phyloP scores from a whole-genome alignment of 495 filamentous ascomycete species.

The Rusavskia elegans region DNA sequence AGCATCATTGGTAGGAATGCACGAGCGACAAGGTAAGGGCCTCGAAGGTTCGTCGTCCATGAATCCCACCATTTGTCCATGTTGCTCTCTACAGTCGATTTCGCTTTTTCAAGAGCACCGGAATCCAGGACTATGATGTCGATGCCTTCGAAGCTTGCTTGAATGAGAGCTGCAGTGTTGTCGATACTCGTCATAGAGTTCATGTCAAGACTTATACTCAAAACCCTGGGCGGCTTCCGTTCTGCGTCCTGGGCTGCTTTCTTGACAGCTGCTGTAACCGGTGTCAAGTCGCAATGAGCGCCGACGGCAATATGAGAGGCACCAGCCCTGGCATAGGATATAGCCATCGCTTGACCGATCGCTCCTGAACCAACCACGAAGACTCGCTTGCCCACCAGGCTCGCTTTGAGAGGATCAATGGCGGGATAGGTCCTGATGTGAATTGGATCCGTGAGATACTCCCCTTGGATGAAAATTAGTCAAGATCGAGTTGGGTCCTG shows the following conservation, averaged over 20 bases:
- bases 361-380: conserved; percentile 30
- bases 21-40: conserved; percentile 25
- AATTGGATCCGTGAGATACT: neutral
- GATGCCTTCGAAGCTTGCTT: conserved; percentile 24
- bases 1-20: conserved; percentile 30
- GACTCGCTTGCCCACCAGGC: conserved; percentile 34
- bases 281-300: conserved; percentile 25
- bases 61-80: conserved; percentile 28
- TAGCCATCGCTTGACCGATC: conserved; percentile 32
- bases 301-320: conserved; percentile 25
- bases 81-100: conserved; percentile 25
- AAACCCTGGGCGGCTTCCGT: conserved; percentile 13
- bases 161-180: conserved; percentile 22
- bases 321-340: conserved; percentile 28
- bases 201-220: conserved; percentile 27
- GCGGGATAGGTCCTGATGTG: neutral
- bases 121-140: conserved; percentile 38
- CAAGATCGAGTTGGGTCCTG: neutral
- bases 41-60: conserved; percentile 31
- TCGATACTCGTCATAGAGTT: conserved; percentile 23
- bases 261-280: conserved; percentile 18
- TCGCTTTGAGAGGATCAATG: conserved; percentile 23
- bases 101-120: conserved; percentile 22
- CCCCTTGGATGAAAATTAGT: neutral
- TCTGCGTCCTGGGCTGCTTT: conserved; percentile 1